Percentiles rank a stretch among this genome's conserved stretches.
Conservation (phyloP, 208 protist species). For the Wallacemonas sp. region DNA sequence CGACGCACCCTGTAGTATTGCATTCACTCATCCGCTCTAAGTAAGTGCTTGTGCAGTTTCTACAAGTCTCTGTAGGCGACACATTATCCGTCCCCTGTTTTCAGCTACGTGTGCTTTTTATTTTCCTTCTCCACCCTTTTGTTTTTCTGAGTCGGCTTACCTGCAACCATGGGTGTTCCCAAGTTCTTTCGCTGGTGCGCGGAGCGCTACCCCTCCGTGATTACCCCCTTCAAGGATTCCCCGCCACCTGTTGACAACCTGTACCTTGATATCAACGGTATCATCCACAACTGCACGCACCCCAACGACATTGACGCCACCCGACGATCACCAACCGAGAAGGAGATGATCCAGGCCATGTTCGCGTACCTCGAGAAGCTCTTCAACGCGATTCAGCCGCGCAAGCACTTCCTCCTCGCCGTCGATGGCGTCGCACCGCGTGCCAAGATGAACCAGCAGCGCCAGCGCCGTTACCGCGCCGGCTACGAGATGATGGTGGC, state of each 20-base stretch:
- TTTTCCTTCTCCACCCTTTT: constrained; percentile 12
- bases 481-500: constrained; percentile 90
- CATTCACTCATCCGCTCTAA: no score
- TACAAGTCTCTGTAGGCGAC: no score
- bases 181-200: constrained; percentile 98
- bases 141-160: not conserved
- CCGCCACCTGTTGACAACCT: constrained; percentile 97
- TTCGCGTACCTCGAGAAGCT: constrained; percentile 97
- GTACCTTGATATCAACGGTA: constrained; percentile 99
- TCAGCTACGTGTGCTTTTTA: not conserved
- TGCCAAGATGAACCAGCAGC: constrained; percentile 99
- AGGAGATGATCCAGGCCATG: constrained; percentile 96
- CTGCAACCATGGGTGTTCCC: constrained; percentile 93
- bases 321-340: constrained; percentile 84
- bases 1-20: no score
- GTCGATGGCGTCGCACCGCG: constrained; percentile 98
- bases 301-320: constrained; percentile 92
- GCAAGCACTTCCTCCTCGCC: constrained; percentile 97
- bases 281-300: constrained; percentile 99
- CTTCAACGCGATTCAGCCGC: constrained; percentile 95
- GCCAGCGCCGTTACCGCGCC: constrained; percentile 93
- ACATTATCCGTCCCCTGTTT: no score
- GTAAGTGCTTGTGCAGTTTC: no score
- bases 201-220: constrained; percentile 96
- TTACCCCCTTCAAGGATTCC: constrained; percentile 89